Base-by-base conservation (phyloP, 1,284 basidiomycete species). In the Malassezia brasiliensis region DNA sequence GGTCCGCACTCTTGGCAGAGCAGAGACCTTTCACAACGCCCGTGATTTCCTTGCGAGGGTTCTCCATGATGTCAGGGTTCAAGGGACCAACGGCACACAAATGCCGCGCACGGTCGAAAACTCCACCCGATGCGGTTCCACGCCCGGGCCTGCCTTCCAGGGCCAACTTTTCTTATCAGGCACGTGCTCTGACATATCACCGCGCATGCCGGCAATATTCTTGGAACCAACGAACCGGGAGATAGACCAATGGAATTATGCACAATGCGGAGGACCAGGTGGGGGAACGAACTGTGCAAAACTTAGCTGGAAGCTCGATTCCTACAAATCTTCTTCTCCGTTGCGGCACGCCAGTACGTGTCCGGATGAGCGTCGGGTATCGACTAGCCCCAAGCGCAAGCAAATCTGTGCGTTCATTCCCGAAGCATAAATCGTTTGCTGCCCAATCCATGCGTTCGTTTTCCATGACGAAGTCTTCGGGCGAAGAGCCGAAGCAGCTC, bases 1-100 rank as follows among this genome's bases (percentile, higher is more conserved):
- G 59, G 12, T 63, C 59, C 7, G 72, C 70, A 39, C 63, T 61
- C 25, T 60, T 54, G 2, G 72, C 66, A 10, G 66, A 59, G 12
- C 72, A 65, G 11, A 74, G 64, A 19, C 67, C 70, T 42, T 69
- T 63, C 47, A 74, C 66, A 36, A 74, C 64, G 30, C 52, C 54
- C 5, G 53, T 42, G 35, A 74, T 62, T 52, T 74, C 72, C 30
- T 52, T 50, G 39, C 59, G 49, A 5, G 72, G 72, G 39, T 69
- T 59, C 37, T 74, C 63, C 72, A 74, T 74, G 42, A 36, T 66
- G 25, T 28, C 25, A 28, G 7, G 25, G 25, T 28, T 4, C 25
- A 28, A 28, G 25, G 25, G 25, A 28, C 25, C 7, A 28, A 7
- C 25, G 25, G 25, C 7, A 7, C 9, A 37, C 36, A n/a, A 37